phyloP scores from a whole-genome alignment of 768 basidiomycete species.

The Podaxis carcinomalis region DNA sequence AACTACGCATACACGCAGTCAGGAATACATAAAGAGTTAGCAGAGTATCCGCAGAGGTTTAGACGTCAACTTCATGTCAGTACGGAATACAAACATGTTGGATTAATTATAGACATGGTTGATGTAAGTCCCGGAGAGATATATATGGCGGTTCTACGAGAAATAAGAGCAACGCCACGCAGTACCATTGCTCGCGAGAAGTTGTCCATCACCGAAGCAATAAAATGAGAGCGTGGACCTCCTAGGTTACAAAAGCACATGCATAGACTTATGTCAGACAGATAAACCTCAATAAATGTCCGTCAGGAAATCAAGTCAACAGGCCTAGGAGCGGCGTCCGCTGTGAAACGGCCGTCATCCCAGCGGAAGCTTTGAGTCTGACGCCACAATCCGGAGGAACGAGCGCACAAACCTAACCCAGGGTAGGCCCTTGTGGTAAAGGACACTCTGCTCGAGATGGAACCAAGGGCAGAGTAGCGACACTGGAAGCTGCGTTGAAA shows the following conservation, averaged over 20 bases:
- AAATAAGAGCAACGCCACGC: conserved; percentile 16
- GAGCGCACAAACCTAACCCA: neutral
- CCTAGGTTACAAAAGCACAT: conserved; percentile 4
- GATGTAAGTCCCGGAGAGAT: conserved; percentile 30
- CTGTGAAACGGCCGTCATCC: neutral
- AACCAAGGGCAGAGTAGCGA: no score
- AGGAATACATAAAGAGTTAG: neutral
- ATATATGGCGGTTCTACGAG: conserved; percentile 21
- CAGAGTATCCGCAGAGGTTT: neutral
- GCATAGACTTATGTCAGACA: conserved; percentile 15
- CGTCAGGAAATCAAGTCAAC: neutral
- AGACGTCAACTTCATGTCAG: neutral
- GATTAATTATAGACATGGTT: conserved; percentile 28
- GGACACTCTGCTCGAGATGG: no score
- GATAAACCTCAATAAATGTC: conserved; percentile 7
- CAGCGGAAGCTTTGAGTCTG: neutral
- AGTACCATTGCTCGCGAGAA: neutral
- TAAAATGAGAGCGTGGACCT: no score
- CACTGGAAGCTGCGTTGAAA: no score
- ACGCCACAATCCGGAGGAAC: neutral
- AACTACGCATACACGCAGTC: no score
- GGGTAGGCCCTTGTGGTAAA: no score
- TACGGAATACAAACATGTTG: neutral
- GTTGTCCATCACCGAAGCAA: no score
- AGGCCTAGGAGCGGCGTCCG: neutral